Evolutionary conservation across 768 basidiomycete species (phyloP), one percentile per base, ranked within the genome.

Genomic region (Psilocybe tampanensis): DNA sequence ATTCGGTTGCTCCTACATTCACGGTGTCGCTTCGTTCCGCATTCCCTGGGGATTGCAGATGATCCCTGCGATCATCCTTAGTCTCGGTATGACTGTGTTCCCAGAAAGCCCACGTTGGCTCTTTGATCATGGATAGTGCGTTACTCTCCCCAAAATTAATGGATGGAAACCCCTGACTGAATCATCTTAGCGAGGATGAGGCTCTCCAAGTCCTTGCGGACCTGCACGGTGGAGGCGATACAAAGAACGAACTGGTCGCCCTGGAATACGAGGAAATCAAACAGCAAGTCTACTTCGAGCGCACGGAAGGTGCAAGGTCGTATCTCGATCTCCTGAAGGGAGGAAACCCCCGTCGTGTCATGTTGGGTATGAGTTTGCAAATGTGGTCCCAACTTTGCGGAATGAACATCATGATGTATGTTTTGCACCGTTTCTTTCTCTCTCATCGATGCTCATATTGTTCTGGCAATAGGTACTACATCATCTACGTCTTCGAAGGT

Each of bases 391-490:
- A 92, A 65, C 74, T 90, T 18, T 80, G 79, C 9, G 87, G 88
- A 33, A 89, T 91, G 85, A 90, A 91, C 67, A 82, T 90, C 64
- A 91, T 92, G 89, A 89, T 92, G 88, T 84, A 62, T 22, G 49
- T n/a, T 18, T 7, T 32, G 8, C 21, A 62, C 17, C 45, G n/a
- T 39, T 50, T 32, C 29, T 39, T 26, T 47, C 53, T 32, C 47
- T 9, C 3, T 6, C 23, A 18, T 19, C 24, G 32, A 24, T 6
- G 11, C 39, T 44, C 3, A 53, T 22, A 15, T 23, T 15, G 12
- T 15, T 50, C n/a, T n/a, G n/a, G n/a, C 23, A 49, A 23, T 55
- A 83, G 80, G 82, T 86, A 86, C 73, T 81, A 81, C 56, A 79
- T 81, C 32, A 75, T 88, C 61, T 89, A 89, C 59, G 90, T 92